phyloP scores from a whole-genome alignment of 164 flowering plant species.

The Berberis thunbergii region DNA sequence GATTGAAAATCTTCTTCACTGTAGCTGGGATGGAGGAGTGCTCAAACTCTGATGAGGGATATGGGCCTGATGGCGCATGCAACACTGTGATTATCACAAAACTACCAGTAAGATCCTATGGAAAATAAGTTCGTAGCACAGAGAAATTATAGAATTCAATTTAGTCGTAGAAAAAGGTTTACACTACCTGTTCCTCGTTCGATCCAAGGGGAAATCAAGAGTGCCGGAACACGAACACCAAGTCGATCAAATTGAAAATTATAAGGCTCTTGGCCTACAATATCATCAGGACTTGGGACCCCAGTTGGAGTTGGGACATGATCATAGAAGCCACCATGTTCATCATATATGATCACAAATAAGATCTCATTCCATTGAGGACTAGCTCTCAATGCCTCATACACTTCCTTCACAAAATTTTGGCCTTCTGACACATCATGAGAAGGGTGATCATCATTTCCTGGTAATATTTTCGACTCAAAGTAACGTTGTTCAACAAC shows the following conservation, averaged over 20 bases:
- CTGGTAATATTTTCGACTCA: constrained; percentile 19
- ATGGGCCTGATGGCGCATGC: constrained; percentile 71
- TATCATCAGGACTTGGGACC: constrained; percentile 66
- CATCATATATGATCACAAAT: constrained; percentile 26
- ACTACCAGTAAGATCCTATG: neutral
- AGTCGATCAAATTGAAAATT: constrained; percentile 60
- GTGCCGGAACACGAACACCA: constrained; percentile 69
- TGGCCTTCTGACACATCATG: constrained; percentile 28
- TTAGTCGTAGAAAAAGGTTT: neutral
- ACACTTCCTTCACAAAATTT: constrained; percentile 27
- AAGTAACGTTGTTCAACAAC: constrained; percentile 28
- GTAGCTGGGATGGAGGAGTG: constrained; percentile 92
- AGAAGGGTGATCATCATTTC: constrained; percentile 31
- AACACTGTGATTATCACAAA: constrained; percentile 37
- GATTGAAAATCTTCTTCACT: constrained; percentile 66
- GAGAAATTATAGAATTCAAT: neutral
- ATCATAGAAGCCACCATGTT: constrained; percentile 44
- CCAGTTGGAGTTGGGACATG: constrained; percentile 74
- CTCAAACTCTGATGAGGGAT: constrained; percentile 62
- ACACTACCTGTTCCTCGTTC: constrained; percentile 62
- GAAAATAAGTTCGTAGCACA: neutral
- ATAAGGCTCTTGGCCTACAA: constrained; percentile 50
- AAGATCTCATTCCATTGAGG: constrained; percentile 32
- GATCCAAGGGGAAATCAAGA: constrained; percentile 77
- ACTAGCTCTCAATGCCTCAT: constrained; percentile 26